Evolutionary conservation across 768 basidiomycete genomes (phyloP), one percentile per base, ranked within the genome.

Genomic region (Suillus hirtellus): DNA sequence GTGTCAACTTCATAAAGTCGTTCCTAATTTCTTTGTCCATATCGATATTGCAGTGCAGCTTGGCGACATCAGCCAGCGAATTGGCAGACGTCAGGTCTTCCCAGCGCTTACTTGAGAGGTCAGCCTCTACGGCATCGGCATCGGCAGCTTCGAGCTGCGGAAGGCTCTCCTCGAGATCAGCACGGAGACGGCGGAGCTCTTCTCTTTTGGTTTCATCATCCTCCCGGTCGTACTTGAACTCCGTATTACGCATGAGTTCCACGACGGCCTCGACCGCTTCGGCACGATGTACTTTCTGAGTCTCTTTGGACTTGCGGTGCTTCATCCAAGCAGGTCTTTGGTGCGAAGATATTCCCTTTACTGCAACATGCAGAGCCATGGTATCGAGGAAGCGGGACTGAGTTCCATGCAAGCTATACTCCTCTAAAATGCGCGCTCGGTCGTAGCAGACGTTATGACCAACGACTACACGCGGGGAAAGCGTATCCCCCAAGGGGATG

Each of bases 361-460:
- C 90, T 10, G 97, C 94, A 59, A 95, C 89, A 72, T 99, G 96
- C 7, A 99, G 80, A 1, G 95, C 87, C 87, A 99, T 93, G 0
- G 96, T 99, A 73, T 99, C 96, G 56, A 98, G 75, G 72, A 92
- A 99, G 7, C 96, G 86, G 40, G 84, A 95, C 59, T 82, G 76
- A 0, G 90, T 90, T 1, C 83, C 81, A 2, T 77, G 68, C 7
- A 96, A 72, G 66, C 77, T 78, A 72, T 99, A 99, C 74, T 99
- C 97, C 65, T 96, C 92, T 37, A 75, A 72, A 40, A 96, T 79
- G 12, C 96, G 84, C 17, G 86, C 89, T 19, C 96, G 86, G 74
- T 99, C 97, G 74, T 95, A 99, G 1, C 95, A 92, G 49, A 99
- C 89, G 70, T 97, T 97, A 75, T 99, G 97, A 3, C 97, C 96